Evolutionary conservation across 2,329 filamentous ascomycete genomes (phyloP).

Genomic region (Didymella segeticola): DNA sequence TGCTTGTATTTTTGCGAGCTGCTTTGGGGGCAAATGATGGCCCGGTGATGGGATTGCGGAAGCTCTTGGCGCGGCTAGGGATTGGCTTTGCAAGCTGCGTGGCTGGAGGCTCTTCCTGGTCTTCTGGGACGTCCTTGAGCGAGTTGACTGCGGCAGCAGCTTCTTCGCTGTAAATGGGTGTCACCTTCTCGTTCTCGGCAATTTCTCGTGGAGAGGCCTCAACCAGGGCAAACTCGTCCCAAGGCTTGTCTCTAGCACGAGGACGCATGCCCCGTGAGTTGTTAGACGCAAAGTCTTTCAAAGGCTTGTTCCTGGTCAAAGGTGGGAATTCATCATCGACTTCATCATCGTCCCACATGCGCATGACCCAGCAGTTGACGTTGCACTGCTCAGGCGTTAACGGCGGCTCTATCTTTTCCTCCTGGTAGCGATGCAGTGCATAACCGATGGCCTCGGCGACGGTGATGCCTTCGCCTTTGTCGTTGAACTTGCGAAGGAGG

Average conservation of each 20-base stretch:
- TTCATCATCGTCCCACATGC: slow-evolving; percentile 85
- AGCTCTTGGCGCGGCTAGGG: slow-evolving; percentile 50
- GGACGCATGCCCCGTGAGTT: slow-evolving; percentile 72
- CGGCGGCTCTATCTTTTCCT: slow-evolving; percentile 74
- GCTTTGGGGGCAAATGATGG: slow-evolving; percentile 56
- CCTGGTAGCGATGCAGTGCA: slow-evolving; percentile 77
- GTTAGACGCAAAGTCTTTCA: slow-evolving; percentile 79
- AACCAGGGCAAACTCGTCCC: slow-evolving; percentile 83
- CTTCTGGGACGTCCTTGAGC: slow-evolving; percentile 34
- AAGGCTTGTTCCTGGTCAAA: slow-evolving; percentile 73
- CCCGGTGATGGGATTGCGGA: slow-evolving; percentile 59
- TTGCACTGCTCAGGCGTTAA: slow-evolving; percentile 72
- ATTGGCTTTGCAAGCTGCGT: slow-evolving; percentile 32
- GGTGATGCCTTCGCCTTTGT: slow-evolving; percentile 72
- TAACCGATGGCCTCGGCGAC: slow-evolving; percentile 84
- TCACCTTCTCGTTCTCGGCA: slow-evolving; percentile 71
- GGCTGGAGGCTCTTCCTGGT: slow-evolving; percentile 23
- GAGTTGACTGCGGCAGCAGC: slow-evolving; percentile 41
- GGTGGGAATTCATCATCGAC: slow-evolving; percentile 86
- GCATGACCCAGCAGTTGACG: slow-evolving; percentile 81
- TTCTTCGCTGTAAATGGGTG: slow-evolving; percentile 70
- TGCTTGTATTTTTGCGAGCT: slow-evolving; percentile 55
- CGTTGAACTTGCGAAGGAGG: slow-evolving; percentile 71
- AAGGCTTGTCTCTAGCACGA: slow-evolving; percentile 75
- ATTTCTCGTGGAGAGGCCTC: slow-evolving; percentile 73